Base-by-base conservation (phyloP, 257 asterid genomes). In the Knoxia roxburghii region DNA sequence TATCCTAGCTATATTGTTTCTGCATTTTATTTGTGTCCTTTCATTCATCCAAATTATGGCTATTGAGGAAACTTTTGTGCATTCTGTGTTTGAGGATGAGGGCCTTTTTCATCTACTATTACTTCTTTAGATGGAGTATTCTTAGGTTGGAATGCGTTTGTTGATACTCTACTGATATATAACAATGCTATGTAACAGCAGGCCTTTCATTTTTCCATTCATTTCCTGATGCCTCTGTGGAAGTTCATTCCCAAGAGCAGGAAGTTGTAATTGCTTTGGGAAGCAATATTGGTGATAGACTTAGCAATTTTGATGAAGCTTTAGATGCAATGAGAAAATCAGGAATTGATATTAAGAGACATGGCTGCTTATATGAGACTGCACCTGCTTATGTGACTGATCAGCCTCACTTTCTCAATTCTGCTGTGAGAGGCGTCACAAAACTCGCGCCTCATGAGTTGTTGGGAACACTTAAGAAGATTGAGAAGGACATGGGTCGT, bases 401-500 rank as follows among this genome's bases (percentile, higher is more conserved):
- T 72, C 99, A 93, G 43, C 99, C 97, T 21, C 91, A 74, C 41
- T 93, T 93, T 73, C 87, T 93, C 52, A 90, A 93, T 45, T 93
- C 99, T 18, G 96, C 99, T 3, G 80, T 93, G 68, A 85, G 96
- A 84, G 95, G 89, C 30, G 53, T 56, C 23, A 93, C 99, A 21
- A 86, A 83, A 57, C 97, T 83, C 57, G 82, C 75, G 52, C 97
- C 99, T 35, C 86, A 78, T 24, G 86, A 85, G 65, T 61, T 93
- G 73, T 74, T 93, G 64, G 69, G 58, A 30, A 68, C 48, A 2
- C 82, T 93, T 39, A 93, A 90, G 85, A 91, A 85, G 54, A 93
- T 93, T 6, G 99, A 93, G 82, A 81, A 76, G 84, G 95, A 85
- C 54, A 68, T 93, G 94, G 99, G 99, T 9, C 96, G 97, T 30